Percentiles rank a stretch among this genome's conserved stretches.
phyloP scores from a whole-genome alignment of 768 basidiomycete genomes.

The Trametes coccinea region DNA sequence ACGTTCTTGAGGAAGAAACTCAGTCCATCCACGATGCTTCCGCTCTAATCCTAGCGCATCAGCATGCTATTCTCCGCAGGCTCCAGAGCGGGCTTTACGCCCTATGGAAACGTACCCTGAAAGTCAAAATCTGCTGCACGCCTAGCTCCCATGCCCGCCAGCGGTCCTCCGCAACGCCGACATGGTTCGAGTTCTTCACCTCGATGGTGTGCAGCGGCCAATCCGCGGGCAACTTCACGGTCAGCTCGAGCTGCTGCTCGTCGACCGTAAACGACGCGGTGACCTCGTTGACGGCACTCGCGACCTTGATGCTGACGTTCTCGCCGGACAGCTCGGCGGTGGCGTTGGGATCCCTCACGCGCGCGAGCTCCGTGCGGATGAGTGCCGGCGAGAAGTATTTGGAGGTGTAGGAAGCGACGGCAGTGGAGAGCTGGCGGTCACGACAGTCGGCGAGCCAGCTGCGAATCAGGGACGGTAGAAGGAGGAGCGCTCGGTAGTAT shows the following conservation, averaged over 20 bases:
- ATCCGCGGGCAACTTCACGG: conserved; percentile 80
- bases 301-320: conserved; percentile 77
- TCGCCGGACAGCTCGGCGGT: conserved; percentile 69
- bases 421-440: conserved; percentile 81
- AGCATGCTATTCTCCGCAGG: background rate
- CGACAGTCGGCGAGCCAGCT: conserved; percentile 86
- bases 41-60: conserved; percentile 57
- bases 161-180: conserved; percentile 85
- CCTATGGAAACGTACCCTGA: conserved; percentile 59
- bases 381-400: conserved; percentile 88
- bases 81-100: background rate
- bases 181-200: conserved; percentile 77
- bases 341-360: conserved; percentile 57
- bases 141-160: conserved; percentile 95
- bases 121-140: conserved; percentile 87
- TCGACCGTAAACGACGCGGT: conserved; percentile 85
- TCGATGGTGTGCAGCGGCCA: conserved; percentile 91
- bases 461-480: conserved; percentile 83
- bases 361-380: conserved; percentile 78
- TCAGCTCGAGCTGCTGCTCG: conserved; percentile 91
- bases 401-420: conserved; percentile 77
- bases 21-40: conserved; percentile 85
- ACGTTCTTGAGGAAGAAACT: conserved; percentile 94
- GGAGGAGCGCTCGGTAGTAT: conserved; percentile 83
- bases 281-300: conserved; percentile 73